Base-by-base conservation (phyloP, 768 basidiomycete genomes). In the Tubosaeta sp. region DNA sequence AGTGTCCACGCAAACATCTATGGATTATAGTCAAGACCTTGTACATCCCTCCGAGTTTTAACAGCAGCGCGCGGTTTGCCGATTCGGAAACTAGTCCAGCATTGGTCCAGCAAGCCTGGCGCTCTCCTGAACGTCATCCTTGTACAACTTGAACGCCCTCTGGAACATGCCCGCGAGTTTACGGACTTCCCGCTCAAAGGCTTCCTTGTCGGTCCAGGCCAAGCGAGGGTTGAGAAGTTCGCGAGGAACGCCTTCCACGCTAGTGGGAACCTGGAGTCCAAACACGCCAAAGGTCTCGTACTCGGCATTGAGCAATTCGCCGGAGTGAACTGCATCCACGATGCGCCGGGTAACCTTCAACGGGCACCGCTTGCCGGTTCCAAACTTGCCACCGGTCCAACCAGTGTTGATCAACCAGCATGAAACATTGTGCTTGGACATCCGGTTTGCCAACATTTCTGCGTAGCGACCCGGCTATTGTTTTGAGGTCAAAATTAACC, bases 341-440 rank as follows among this genome's bases (percentile, higher is more conserved):
- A 98, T 98, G 53, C 86, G 85, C 50, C 95, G 91, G 43, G 97
- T 98, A 74, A 85, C 92, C 67, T 89, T 90, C 74, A 99, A 86
- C 17, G 95, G 88, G 83, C 95, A 99, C 58, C 95, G 91, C 74
- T 89, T 91, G 60, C 95, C 95, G 14, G 76, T 75, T 44, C 95
- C 95, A 70, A 84, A 99, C 71, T 91, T 92, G 70, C 95, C 95
- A 51, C 91, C 87, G 48, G 91, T 88, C 91, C 91, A 95, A 56
- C 91, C 95, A 3, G 95, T 99, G 86, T 99, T 98, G 83, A 99
- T 89, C 66, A 98, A 80, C 92, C 93, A 99, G 78, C 95, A 97
- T 72, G 93, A 73, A 61, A 94, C 93, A 50, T 90, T 80, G 76
- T 89, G 78, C 71, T 85, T 82, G 52, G 85, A 73, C 95, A 99